Base-by-base conservation (phyloP, 1,284 basidiomycete species). In the Cryptococcus sp. region DNA sequence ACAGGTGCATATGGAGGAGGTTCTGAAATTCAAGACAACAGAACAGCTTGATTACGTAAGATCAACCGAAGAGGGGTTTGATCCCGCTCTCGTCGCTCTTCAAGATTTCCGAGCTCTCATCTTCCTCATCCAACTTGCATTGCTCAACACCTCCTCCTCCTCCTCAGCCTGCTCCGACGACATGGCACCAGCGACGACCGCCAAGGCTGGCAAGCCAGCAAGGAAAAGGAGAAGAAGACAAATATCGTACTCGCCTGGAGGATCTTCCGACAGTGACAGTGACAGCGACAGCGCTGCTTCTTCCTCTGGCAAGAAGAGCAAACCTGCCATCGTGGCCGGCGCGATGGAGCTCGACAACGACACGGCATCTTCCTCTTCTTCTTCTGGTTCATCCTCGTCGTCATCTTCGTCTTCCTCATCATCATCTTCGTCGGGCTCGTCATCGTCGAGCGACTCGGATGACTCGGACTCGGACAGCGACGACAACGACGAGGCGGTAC, bases 221-320 rank as follows among this genome's bases (percentile, higher is more conserved):
- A 53, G 63, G 33, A 66, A 68, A 45, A 53, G 66, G 45, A 58
- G 67, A 52, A 64, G 67, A 51, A 57, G 67, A 42, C 58, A 60
- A 25, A 56, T 55, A 14, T 64, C 60, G 14, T 63, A 64, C 31
- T 47, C 45, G 7, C 40, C 40, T 4, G 26, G 11, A 38, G 53
- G 58, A n/a, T 57, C 53, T 11, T 64, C 62, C 18, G 54, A 52
- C 26, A 51, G 46, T 9, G 54, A 56, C 25, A n/a, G n/a, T n/a
- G n/a, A n/a, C n/a, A n/a, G n/a, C n/a, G n/a, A n/a, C n/a, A n/a
- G n/a, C n/a, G n/a, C n/a, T n/a, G n/a, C n/a, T n/a, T n/a, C n/a
- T n/a, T n/a, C n/a, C n/a, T 51, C 54, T n/a, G 49, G 43, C 32
- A 48, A 5, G 7, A 22, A 44, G 19, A 12, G 7, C 31, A 32